Base-by-base conservation (phyloP, 164 flowering plant genomes). In the Tetrastigma voinierianum region DNA sequence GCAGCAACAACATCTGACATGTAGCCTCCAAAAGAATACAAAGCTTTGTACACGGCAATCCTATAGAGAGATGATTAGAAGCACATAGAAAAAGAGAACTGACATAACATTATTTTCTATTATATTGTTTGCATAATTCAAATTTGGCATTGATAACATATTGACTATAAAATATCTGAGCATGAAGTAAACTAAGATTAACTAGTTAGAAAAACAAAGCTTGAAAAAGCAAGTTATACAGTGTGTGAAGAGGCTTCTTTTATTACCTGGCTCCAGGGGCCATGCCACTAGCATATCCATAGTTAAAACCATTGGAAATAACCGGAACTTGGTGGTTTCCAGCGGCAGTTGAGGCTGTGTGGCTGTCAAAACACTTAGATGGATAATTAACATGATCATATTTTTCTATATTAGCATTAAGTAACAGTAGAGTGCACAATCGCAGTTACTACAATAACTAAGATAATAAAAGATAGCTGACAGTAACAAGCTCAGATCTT, bases 1-100 rank as follows among this genome's bases (percentile, higher is more conserved):
- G 88, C 90, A 3, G 90, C 88, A 56, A 86, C 84, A 61, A 83
- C 88, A 67, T 86, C 90, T 10, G 90, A 70, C 86, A 86, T 80
- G 62, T 78, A 81, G 12, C 87, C 88, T 56, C 87, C 90, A 74
- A 83, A 83, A 16, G 82, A 51, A 40, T 79, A 81, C 4, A 84
- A 67, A 46, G 90, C 90, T 72, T 86, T 86, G 64, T 86, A 86
- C 17, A 84, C 90, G 45, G 90, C 85, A 76, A 86, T 78, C 78
- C 90, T 86, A 51, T 23, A 47, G 14, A 48, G 25, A 9, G 13
- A 57, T 60, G 18, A 25, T 44, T 19, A 61, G 48, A 20, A 20
- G 11, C 8, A n/a, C 19, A 53, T 23, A 18, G 45, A 59, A 43
- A 43, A 32, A 3, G 40, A 32, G 5, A 32, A 32, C 40, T 32